Percentiles rank a stretch among this genome's conserved stretches.
Evolutionary conservation across 2,329 filamentous ascomycete species (phyloP).

Genomic region (Sporothrix brunneoviolacea): DNA sequence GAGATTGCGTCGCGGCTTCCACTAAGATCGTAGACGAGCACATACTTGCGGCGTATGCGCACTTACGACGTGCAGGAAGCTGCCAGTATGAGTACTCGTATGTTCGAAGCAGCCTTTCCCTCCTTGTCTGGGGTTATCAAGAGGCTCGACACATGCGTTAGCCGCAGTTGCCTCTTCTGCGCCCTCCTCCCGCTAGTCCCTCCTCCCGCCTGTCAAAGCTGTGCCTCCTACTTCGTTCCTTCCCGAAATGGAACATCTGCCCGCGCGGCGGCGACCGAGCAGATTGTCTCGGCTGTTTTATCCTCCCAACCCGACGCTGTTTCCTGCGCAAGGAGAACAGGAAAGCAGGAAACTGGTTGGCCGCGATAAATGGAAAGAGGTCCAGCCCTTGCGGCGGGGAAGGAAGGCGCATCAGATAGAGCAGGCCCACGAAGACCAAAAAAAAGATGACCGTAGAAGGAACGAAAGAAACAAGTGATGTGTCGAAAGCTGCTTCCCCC

Average conservation of each 20-base stretch:
- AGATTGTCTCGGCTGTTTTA: neutral
- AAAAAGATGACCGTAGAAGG: neutral
- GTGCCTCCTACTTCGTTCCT: constrained; percentile 8
- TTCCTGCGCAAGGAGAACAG: neutral
- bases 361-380: constrained; percentile 1
- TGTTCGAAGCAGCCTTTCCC: too few relatives aligned
- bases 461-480: neutral
- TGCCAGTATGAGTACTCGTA: too few relatives aligned
- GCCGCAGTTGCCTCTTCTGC: constrained; percentile 8
- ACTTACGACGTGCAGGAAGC: too few relatives aligned
- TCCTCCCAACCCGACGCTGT: too few relatives aligned
- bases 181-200: neutral
- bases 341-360: neutral
- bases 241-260: constrained; percentile 9
- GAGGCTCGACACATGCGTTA: too few relatives aligned
- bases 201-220: neutral
- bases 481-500: neutral
- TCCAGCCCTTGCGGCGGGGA: neutral
- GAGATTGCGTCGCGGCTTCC: too few relatives aligned
- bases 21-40: too few relatives aligned
- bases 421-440: neutral
- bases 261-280: neutral
- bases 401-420: neutral
- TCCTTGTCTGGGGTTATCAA: too few relatives aligned
- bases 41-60: too few relatives aligned